Evolutionary conservation across 257 asterid species (phyloP).

Genomic region (Paraleonurus japonicus): DNA sequence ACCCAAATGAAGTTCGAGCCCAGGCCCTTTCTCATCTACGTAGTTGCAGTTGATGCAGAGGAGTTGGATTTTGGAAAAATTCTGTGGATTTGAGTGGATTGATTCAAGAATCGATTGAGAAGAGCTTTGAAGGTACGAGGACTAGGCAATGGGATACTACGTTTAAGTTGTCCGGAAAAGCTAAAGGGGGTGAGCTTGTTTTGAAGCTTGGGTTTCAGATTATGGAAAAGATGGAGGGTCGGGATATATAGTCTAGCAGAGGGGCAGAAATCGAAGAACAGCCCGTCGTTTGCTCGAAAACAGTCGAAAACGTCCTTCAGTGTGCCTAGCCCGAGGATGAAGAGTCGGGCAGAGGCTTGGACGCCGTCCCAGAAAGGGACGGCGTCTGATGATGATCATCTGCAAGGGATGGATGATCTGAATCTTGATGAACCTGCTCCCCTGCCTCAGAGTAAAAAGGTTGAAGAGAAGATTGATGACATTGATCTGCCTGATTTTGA

Average conservation of each 20-base stretch:
- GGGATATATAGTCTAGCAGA: slow-evolving; percentile 68
- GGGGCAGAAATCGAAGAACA: slow-evolving; percentile 46
- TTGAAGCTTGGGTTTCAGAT: slow-evolving; percentile 88
- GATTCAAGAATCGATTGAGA: slow-evolving; percentile 75
- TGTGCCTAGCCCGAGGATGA: slow-evolving; percentile 66
- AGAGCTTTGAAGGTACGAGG: slow-evolving; percentile 64
- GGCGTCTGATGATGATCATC: slow-evolving; percentile 23
- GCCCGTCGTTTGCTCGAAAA: slow-evolving; percentile 52
- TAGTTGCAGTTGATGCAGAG: slow-evolving; percentile 72
- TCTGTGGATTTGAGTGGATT: slow-evolving; percentile 62
- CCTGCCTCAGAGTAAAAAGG: background rate
- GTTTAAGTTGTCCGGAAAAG: slow-evolving; percentile 66
- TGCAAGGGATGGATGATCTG: slow-evolving; percentile 71
- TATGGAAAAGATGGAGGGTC: slow-evolving; percentile 94
- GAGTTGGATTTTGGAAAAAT: slow-evolving; percentile 75
- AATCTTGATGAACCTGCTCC: slow-evolving; percentile 74
- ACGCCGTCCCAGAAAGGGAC: slow-evolving; percentile 59
- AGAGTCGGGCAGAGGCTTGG: slow-evolving; percentile 53
- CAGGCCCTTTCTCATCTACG: slow-evolving; percentile 73
- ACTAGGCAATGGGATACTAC: slow-evolving; percentile 73
- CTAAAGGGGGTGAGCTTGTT: slow-evolving; percentile 85
- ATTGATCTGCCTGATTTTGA: slow-evolving; percentile 75
- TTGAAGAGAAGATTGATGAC: slow-evolving; percentile 46
- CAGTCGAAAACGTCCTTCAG: slow-evolving; percentile 83
- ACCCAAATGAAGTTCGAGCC: slow-evolving; percentile 62